Evolutionary conservation across 305 asterid genomes (phyloP).

Genomic region (Lippia alba): DNA sequence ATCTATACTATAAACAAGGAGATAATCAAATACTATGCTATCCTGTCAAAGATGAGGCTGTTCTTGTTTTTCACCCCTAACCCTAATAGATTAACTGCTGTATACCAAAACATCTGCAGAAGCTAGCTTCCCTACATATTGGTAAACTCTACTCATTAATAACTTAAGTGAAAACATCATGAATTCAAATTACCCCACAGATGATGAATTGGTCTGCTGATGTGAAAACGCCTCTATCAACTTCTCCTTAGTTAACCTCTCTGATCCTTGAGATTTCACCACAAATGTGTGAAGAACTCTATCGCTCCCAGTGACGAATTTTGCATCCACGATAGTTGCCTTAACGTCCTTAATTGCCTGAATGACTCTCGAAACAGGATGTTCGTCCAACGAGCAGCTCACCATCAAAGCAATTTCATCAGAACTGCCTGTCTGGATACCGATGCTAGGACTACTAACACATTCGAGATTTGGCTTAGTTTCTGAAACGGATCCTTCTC

Average conservation of each 20-base stretch:
- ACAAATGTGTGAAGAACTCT: slow-evolving; percentile 71
- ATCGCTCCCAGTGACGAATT: slow-evolving; percentile 54
- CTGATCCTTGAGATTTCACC: slow-evolving; percentile 60
- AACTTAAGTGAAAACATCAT: slow-evolving; percentile 15
- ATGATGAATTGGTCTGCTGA: slow-evolving; percentile 44
- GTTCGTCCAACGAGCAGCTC: slow-evolving; percentile 61
- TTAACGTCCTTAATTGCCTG: slow-evolving; percentile 56
- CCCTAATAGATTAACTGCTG: slow-evolving; percentile 43
- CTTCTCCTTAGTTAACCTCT: slow-evolving; percentile 69
- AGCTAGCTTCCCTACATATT: slow-evolving; percentile 37
- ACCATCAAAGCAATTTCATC: slow-evolving; percentile 60
- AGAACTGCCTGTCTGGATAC: slow-evolving; percentile 40
- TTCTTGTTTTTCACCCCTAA: slow-evolving; percentile 30
- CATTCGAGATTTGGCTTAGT: slow-evolving; percentile 38
- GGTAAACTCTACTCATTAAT: slow-evolving; percentile 32
- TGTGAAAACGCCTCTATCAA: slow-evolving; percentile 56
- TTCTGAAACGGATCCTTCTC: slow-evolving; percentile 46
- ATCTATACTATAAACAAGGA: slow-evolving; percentile 42
- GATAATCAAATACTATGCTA: slow-evolving; percentile 31
- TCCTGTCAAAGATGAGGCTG: slow-evolving; percentile 20
- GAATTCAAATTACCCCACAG: slow-evolving; percentile 25
- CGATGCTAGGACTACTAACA: slow-evolving; percentile 38
- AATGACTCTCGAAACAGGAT: slow-evolving; percentile 63
- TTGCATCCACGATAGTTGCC: slow-evolving; percentile 63
- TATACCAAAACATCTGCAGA: slow-evolving; percentile 45